Evolutionary conservation across 2,329 filamentous ascomycete genomes (phyloP), one percentile per base, ranked within the genome.

Genomic region (Capronia coronata): DNA sequence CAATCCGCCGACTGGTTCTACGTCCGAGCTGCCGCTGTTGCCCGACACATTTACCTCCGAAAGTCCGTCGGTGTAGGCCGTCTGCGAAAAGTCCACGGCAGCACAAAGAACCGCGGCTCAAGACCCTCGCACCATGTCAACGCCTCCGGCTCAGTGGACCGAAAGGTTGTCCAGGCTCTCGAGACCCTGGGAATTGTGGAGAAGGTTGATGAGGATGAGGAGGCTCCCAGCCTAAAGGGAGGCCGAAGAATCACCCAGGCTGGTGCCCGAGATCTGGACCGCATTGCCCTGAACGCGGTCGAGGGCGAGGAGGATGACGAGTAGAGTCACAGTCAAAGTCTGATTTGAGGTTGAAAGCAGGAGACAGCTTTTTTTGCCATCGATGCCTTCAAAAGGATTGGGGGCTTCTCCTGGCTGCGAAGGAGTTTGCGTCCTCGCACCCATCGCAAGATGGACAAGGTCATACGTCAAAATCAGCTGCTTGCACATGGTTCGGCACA

Each of bases 121-220:
- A 82, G 86, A 64, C 93, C 93, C 71, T 87, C 83, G 61, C 84
- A 94, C 77, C 93, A 98, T 82, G 87, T 95, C 67, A 86, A 96
- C 71, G 93, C 90, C 73, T 90, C 84, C 64, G 91, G 91, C 72
- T 84, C 83, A 69, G 90, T 98, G 65, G 93, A 98, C 82, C 89
- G 93, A 75, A 96, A 96, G 82, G 80, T 94, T 71, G 78, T 96
- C 73, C 93, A 98, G 82, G 79, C 90, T 57, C 86, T 98, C 53
- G 93, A 96, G 86, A 96, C 97, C 86, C 96, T 98, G 67, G 90
- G 91, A 74, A 90, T 98, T 65, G 78, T 98, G 59, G 93, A 98
- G 85, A 79, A 86, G 69, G 8, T 58, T 27, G 57, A 59, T 25
- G 91, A 96, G 67, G 91, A 96, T 82, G 91, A 97, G 64, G 58